Percentiles rank a stretch among this genome's conserved stretches.
phyloP scores from a whole-genome alignment of 176 grass and related monocot species.

The Elaeis guineensis region DNA sequence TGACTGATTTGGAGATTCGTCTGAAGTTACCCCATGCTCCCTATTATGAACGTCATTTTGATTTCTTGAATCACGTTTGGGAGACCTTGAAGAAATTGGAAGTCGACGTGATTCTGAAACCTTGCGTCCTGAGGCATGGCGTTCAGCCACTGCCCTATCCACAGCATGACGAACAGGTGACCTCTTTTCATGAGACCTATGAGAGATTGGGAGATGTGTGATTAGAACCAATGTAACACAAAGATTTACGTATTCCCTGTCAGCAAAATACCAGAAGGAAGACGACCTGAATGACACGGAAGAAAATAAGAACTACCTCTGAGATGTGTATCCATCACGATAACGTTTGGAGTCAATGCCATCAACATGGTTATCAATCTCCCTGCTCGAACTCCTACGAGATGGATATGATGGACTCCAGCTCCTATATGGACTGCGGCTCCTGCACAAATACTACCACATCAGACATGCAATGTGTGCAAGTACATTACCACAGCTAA shows the following conservation, averaged over 20 bases:
- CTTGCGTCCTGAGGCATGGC: constrained; percentile 8
- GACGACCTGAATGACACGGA: neutral
- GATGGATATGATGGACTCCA: constrained; percentile 44
- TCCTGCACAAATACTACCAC: constrained; percentile 27
- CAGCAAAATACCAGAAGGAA: neutral
- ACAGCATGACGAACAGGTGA: constrained; percentile 20
- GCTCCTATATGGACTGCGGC: constrained; percentile 39
- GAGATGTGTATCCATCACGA: constrained; percentile 27
- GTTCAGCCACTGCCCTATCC: constrained; percentile 26
- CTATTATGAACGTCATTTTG: constrained; percentile 12
- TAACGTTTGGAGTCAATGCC: constrained; percentile 8
- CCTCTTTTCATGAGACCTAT: constrained; percentile 40
- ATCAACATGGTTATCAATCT: constrained; percentile 37
- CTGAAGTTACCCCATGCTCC: neutral
- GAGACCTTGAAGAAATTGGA: constrained; percentile 30
- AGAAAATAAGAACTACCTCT: constrained; percentile 38
- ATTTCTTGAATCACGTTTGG: constrained; percentile 1
- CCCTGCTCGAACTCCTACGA: constrained; percentile 38
- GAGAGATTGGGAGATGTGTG: neutral
- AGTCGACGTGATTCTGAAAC: constrained; percentile 7
- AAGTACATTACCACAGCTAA: neutral
- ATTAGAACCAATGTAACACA: too few relatives aligned
- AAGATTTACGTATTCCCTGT: too few relatives aligned
- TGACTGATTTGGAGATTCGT: constrained; percentile 1
- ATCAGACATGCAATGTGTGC: neutral